phyloP scores from a whole-genome alignment of 257 asterid species.

The Jacaranda mimosifolia region DNA sequence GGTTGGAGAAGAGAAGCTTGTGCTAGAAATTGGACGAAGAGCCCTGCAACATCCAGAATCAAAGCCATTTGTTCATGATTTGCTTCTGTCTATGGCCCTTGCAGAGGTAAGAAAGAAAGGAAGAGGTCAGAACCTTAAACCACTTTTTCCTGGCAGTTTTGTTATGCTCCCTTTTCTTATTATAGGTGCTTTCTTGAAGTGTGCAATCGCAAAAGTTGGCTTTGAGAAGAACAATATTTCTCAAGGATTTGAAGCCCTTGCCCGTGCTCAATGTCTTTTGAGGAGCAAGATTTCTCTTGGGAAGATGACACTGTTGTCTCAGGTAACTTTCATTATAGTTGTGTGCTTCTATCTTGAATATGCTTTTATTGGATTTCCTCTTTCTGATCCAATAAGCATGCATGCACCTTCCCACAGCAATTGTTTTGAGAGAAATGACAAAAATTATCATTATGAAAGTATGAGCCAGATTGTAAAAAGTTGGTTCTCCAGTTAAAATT shows the following conservation, averaged over 20 bases:
- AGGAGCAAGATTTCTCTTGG: slow-evolving; percentile 91
- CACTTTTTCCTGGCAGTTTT: slow-evolving; percentile 55
- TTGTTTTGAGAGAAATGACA: slow-evolving; percentile 26
- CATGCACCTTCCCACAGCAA: slow-evolving; percentile 5
- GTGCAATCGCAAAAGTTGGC: slow-evolving; percentile 89
- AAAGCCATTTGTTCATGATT: slow-evolving; percentile 84
- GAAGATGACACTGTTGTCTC: slow-evolving; percentile 83
- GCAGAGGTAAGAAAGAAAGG: slow-evolving; percentile 85
- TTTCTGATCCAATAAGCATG: slow-evolving; percentile 30
- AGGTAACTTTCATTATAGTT: slow-evolving; percentile 58
- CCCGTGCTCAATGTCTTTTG: slow-evolving; percentile 93
- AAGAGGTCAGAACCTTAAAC: slow-evolving; percentile 54
- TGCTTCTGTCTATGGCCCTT: slow-evolving; percentile 94
- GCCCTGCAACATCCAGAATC: slow-evolving; percentile 83
- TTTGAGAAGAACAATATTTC: slow-evolving; percentile 92
- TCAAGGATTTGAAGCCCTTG: slow-evolving; percentile 99
- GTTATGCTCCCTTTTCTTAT: slow-evolving; percentile 78
- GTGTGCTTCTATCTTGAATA: slow-evolving; percentile 24
- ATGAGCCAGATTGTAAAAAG: slow-evolving; percentile 19
- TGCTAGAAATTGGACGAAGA: slow-evolving; percentile 86
- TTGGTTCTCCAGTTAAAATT: slow-evolving; percentile 23
- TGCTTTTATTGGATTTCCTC: slow-evolving; percentile 20
- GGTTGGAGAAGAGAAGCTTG: slow-evolving; percentile 97
- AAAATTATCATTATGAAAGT: slow-evolving; percentile 17
- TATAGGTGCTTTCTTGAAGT: slow-evolving; percentile 90